Percentiles rank a stretch among this genome's conserved stretches.
Evolutionary conservation across 2,329 filamentous ascomycete species (phyloP).

Genomic region (Knufia fluminis): DNA sequence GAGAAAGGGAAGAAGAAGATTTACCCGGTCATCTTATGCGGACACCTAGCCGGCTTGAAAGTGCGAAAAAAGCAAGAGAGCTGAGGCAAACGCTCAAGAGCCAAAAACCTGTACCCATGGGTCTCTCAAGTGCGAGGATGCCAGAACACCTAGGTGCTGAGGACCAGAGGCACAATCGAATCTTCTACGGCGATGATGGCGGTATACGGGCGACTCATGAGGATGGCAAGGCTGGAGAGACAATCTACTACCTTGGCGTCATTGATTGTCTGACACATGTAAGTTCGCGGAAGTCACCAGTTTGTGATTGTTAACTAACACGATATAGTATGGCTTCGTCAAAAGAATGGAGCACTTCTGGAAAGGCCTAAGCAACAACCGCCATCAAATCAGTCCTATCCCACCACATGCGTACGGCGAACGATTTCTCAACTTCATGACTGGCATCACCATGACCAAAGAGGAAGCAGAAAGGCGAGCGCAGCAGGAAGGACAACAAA

Average conservation of each 20-base stretch:
- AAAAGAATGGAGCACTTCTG: slow-evolving; percentile 96
- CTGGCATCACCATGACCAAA: slow-evolving; percentile 76
- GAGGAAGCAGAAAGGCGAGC: slow-evolving; percentile 62
- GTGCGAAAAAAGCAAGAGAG: slow-evolving; percentile 79
- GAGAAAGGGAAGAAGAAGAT: slow-evolving; percentile 55
- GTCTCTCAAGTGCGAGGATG: slow-evolving; percentile 73
- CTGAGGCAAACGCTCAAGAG: slow-evolving; percentile 84
- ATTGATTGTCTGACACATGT: slow-evolving; percentile 97
- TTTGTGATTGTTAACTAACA: slow-evolving; percentile 10
- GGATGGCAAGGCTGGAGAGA: slow-evolving; percentile 71
- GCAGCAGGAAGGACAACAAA: slow-evolving; percentile 20
- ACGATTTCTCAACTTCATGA: slow-evolving; percentile 86
- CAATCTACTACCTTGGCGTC: slow-evolving; percentile 96
- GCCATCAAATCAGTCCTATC: slow-evolving; percentile 82
- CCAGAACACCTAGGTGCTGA: slow-evolving; percentile 65
- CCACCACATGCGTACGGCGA: slow-evolving; percentile 87
- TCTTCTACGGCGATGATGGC: slow-evolving; percentile 91
- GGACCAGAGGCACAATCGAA: slow-evolving; percentile 65
- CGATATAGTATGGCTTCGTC: slow-evolving; percentile 70
- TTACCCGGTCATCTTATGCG: slow-evolving; percentile 59
- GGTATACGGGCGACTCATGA: slow-evolving; percentile 90
- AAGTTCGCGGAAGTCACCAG: slow-evolving; percentile 36
- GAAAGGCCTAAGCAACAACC: slow-evolving; percentile 80
- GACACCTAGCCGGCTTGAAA: slow-evolving; percentile 90
- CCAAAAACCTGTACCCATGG: slow-evolving; percentile 89